Evolutionary conservation across 1,284 basidiomycete species (phyloP).

Genomic region (Macrocybe sp.): DNA sequence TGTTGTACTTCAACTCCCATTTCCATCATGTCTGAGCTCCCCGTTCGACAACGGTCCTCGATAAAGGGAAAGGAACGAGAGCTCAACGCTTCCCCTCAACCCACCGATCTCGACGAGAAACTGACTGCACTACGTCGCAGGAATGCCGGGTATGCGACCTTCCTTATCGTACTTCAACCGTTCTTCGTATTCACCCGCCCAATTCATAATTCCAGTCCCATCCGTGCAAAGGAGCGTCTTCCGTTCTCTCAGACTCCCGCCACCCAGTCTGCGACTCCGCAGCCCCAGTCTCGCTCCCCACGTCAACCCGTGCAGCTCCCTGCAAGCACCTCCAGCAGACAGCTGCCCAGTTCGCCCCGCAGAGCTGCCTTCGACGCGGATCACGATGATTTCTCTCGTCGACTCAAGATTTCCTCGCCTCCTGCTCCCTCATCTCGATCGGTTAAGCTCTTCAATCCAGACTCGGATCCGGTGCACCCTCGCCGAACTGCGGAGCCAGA

Average conservation of each 20-base stretch:
- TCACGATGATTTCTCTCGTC: conserved; percentile 65
- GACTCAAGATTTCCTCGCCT: conserved; percentile 59
- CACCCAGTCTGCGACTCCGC: conserved; percentile 20
- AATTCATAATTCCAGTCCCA: conserved; percentile 28
- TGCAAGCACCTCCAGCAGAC: neutral
- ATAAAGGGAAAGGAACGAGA: conserved; percentile 12
- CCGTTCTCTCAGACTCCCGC: conserved; percentile 32
- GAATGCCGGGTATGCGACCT: conserved; percentile 49
- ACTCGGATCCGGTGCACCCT: conserved; percentile 60
- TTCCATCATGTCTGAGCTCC: conserved; percentile 1
- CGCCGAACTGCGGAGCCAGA: conserved; percentile 61
- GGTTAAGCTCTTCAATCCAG: conserved; percentile 64
- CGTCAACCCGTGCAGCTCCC: conserved; percentile 15
- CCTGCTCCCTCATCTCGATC: conserved; percentile 31
- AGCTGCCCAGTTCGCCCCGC: conserved; percentile 7
- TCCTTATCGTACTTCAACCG: conserved; percentile 6
- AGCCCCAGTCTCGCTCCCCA: conserved; percentile 18
- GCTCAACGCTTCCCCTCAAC: conserved; percentile 24
- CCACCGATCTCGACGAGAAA: conserved; percentile 64
- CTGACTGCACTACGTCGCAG: conserved; percentile 61
- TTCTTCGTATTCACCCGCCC: conserved; percentile 2
- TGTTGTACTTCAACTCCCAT: conserved; percentile 1
- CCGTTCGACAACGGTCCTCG: neutral
- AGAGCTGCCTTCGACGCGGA: conserved; percentile 40
- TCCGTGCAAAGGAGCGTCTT: conserved; percentile 41